A percentile compares a stretch with the other conserved stretches of the same genome.
Evolutionary conservation across 768 basidiomycete genomes (phyloP).

Genomic region (Suillus placidus): DNA sequence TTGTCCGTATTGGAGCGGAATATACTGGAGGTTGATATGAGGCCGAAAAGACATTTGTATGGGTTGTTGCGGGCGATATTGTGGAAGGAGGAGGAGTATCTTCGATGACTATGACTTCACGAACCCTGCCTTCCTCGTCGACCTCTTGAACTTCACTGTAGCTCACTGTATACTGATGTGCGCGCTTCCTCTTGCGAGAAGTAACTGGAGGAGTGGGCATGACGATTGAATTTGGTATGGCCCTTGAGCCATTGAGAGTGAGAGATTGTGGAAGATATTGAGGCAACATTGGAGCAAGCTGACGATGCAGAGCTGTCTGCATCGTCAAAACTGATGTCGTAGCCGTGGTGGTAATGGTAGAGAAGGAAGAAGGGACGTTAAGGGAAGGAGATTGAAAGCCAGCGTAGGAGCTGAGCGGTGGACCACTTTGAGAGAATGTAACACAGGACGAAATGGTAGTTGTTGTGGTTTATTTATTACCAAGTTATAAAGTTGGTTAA

Average conservation of each 20-base stretch:
- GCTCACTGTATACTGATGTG: slow-evolving; percentile 78
- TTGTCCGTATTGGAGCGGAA: slow-evolving; percentile 77
- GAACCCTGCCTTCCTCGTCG: slow-evolving; percentile 71
- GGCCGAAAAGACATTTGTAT: slow-evolving; percentile 71
- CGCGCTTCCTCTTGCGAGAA: slow-evolving; percentile 82
- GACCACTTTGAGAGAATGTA: slow-evolving; percentile 33
- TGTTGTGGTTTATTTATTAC: slow-evolving; percentile 33
- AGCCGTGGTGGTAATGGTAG: slow-evolving; percentile 52
- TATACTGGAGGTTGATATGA: slow-evolving; percentile 80
- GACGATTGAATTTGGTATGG: slow-evolving; percentile 51
- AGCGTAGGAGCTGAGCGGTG: slow-evolving; percentile 37
- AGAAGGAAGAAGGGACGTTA: slow-evolving; percentile 19
- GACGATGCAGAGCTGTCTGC: slow-evolving; percentile 72
- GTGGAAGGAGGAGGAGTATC: slow-evolving; percentile 83
- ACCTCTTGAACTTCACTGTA: slow-evolving; percentile 90
- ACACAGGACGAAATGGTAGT: slow-evolving; percentile 36
- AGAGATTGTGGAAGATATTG: slow-evolving; percentile 68
- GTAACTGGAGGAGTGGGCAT: slow-evolving; percentile 73
- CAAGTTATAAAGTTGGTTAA: background rate
- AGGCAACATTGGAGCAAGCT: slow-evolving; percentile 60
- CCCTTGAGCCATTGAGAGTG: slow-evolving; percentile 42
- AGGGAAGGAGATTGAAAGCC: slow-evolving; percentile 39
- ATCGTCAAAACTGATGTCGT: slow-evolving; percentile 55
- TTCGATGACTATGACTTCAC: slow-evolving; percentile 92
- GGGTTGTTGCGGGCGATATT: slow-evolving; percentile 72